A percentile compares a stretch with the other conserved stretches of the same genome.
Evolutionary conservation across 768 basidiomycete species (phyloP).

Genomic region (Rhodosporidiobolus sp.): DNA sequence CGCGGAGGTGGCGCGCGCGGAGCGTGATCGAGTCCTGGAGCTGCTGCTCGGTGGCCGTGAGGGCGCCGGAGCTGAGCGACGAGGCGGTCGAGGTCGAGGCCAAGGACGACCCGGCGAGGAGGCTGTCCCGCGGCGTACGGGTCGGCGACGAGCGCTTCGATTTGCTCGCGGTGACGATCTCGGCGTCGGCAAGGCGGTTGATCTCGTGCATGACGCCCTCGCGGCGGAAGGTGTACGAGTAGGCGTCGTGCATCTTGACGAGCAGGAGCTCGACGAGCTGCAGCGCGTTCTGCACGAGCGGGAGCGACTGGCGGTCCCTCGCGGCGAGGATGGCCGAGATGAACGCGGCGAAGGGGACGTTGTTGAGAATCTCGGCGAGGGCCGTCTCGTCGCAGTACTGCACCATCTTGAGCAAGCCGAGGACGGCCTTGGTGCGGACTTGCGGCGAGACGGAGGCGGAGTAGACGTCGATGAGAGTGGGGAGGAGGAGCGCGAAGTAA

Average conservation of each 20-base stretch:
- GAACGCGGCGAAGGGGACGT: conserved; percentile 91
- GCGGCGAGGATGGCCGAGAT: conserved; percentile 90
- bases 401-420: conserved; percentile 82
- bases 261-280: conserved; percentile 91
- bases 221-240: conserved; percentile 81
- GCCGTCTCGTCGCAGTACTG: conserved; percentile 78
- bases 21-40: conserved; percentile 81
- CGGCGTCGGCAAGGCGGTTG: conserved; percentile 66
- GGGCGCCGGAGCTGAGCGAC: not conserved
- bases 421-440: conserved; percentile 82
- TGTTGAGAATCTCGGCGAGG: conserved; percentile 69
- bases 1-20: conserved; percentile 82
- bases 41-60: conserved; percentile 55
- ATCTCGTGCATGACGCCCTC: conserved; percentile 98
- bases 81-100: conserved; percentile 8
- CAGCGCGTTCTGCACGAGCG: conserved; percentile 74
- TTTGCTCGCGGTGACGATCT: conserved; percentile 52
- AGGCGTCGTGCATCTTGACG: conserved; percentile 74
- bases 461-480: conserved; percentile 96
- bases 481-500: conserved; percentile 84
- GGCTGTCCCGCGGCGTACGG: conserved; percentile 34
- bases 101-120: not conserved
- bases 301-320: conserved; percentile 71
- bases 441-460: conserved; percentile 90
- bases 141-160: conserved; percentile 48